These are phyloP conservation scores for Novymonas esmeraldas DNA, from an alignment of 208 protist genomes.

Conservation along the genomic window DNA sequence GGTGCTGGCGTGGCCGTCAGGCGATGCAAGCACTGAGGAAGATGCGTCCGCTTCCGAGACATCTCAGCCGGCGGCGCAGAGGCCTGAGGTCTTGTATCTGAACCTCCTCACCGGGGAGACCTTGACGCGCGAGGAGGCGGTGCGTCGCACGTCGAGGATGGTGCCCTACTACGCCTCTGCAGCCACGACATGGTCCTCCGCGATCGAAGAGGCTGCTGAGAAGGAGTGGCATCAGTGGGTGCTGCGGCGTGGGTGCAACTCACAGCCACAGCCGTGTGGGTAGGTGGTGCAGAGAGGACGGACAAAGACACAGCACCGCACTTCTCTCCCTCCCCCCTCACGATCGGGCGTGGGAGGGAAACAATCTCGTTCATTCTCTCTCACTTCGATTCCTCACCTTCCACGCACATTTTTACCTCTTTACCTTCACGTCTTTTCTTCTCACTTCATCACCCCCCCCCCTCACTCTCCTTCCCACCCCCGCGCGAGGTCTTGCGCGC, in stretches of 20 bases:
- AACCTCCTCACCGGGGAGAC: constrained; percentile 38
- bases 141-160: constrained; percentile 9
- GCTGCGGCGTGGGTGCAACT: constrained; percentile 8
- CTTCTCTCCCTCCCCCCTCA: too few species aligned
- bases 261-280: constrained; percentile 19
- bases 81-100: constrained; percentile 26
- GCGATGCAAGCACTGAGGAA: constrained; percentile 13
- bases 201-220: constrained; percentile 33
- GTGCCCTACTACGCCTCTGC: constrained; percentile 12
- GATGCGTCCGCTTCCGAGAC: neutral
- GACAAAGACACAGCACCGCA: neutral
- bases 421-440: too few species aligned
- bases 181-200: constrained; percentile 19
- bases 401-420: too few species aligned
- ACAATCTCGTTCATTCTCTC: too few species aligned
- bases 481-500: too few species aligned
- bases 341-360: too few species aligned
- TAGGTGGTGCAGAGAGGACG: neutral
- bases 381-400: too few species aligned
- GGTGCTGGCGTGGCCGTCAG: constrained; percentile 34
- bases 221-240: constrained; percentile 40
- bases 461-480: too few species aligned
- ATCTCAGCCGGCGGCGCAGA: neutral
- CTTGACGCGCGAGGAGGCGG: constrained; percentile 28
- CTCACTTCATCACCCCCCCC: neutral